Conservation (phyloP, 345 rosid genomes). For the Arabidopsis suecica region DNA sequence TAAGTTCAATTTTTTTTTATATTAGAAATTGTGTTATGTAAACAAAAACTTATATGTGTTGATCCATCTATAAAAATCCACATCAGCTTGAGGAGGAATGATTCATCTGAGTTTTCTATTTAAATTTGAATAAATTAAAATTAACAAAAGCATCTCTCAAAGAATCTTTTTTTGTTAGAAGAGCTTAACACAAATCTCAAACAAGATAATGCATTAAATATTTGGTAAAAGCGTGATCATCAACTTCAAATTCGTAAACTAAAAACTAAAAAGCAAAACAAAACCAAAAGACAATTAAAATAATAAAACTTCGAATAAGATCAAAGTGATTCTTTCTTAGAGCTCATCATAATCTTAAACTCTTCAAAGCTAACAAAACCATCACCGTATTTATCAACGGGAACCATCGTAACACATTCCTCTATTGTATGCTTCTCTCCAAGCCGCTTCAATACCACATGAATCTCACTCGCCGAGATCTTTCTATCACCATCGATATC, state of each 20-base stretch:
- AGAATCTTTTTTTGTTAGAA: neutral
- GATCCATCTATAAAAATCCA: too few species aligned
- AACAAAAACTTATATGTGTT: too few species aligned
- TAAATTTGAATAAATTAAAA: neutral
- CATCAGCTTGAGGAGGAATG: too few species aligned
- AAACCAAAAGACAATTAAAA: neutral
- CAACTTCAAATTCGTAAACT: neutral
- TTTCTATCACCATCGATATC: constrained; percentile 32
- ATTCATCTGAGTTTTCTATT: neutral
- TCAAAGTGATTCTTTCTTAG: neutral
- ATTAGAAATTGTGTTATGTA: too few species aligned
- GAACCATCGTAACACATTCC: neutral
- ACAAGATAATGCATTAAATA: neutral
- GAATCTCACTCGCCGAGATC: constrained; percentile 35
- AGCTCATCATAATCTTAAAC: constrained; percentile 23
- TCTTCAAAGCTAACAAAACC: constrained; percentile 16
- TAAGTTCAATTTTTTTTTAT: too few species aligned
- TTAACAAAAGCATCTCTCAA: neutral
- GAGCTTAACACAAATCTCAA: constrained; percentile 1
- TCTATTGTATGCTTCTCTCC: constrained; percentile 22
- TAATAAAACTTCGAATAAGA: neutral
- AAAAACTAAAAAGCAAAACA: neutral
- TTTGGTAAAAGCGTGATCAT: neutral
- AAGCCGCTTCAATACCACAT: constrained; percentile 23
- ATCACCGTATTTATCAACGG: neutral